phyloP scores from a whole-genome alignment of 345 rosid species.

The Psidium friedrichsthalianum region DNA sequence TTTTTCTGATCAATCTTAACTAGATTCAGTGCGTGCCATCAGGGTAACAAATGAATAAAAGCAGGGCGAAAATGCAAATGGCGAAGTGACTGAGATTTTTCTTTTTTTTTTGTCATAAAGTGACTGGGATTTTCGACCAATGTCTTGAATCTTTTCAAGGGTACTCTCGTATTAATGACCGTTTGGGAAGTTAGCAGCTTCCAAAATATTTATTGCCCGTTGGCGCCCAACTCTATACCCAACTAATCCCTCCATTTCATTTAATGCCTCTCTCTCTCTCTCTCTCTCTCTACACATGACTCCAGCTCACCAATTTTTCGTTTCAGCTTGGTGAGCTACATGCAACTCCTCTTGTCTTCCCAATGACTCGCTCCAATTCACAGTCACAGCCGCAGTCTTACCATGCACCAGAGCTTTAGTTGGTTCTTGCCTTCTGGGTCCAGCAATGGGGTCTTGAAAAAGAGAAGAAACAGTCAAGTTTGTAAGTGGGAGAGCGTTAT shows the following conservation, averaged over 20 bases:
- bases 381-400: neutral
- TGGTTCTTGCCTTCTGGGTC: neutral
- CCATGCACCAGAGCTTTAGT: neutral
- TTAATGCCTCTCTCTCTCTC: slow-evolving; percentile 14
- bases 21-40: too few relatives aligned
- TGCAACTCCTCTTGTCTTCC: neutral
- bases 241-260: slow-evolving; percentile 8
- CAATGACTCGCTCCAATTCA: neutral
- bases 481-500: neutral
- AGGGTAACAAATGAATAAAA: neutral
- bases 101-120: too few relatives aligned
- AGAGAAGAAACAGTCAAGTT: neutral
- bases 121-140: too few relatives aligned
- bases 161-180: slow-evolving; percentile 16
- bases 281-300: neutral
- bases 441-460: neutral
- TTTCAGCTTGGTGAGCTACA: neutral
- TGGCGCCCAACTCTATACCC: neutral
- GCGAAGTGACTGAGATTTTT: too few relatives aligned
- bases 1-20: too few relatives aligned
- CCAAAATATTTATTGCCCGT: neutral
- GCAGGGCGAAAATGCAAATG: too few relatives aligned
- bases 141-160: neutral
- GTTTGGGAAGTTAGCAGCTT: slow-evolving; percentile 26
- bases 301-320: neutral